Percentiles rank a stretch among this genome's conserved stretches.
Conservation (phyloP, 257 asterid genomes). For the Penstemon barbatus region DNA sequence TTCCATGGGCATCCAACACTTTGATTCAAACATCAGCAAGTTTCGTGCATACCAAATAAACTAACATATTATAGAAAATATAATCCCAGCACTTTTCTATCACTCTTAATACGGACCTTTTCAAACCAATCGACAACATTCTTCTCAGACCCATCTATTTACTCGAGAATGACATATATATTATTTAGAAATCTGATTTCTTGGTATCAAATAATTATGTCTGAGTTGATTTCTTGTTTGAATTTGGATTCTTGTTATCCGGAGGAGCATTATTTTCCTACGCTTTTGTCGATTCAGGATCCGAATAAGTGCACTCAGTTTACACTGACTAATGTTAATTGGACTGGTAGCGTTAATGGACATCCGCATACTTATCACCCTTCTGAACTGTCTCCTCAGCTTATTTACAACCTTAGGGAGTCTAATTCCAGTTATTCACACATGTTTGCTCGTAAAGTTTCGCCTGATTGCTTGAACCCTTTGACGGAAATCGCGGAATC, state of each 20-base stretch:
- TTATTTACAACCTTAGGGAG: slow-evolving; percentile 58
- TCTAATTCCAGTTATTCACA: slow-evolving; percentile 53
- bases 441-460: slow-evolving; percentile 73
- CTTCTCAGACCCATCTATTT: no score
- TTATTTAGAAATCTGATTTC: no score
- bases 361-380: slow-evolving; percentile 75
- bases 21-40: no score
- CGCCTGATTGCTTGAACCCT: slow-evolving; percentile 64
- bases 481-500: slow-evolving; percentile 68
- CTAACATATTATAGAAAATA: no score
- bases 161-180: no score
- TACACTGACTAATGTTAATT: slow-evolving; percentile 69
- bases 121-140: no score
- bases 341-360: slow-evolving; percentile 65
- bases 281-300: slow-evolving; percentile 65
- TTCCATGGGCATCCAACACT: no score
- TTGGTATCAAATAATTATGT: no score
- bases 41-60: no score
- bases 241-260: slow-evolving; percentile 69
- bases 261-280: slow-evolving; percentile 80
- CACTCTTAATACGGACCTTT: no score
- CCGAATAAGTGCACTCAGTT: slow-evolving; percentile 47
- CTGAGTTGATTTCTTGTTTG: slow-evolving; percentile 43
- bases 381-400: slow-evolving; percentile 52
- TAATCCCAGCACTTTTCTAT: no score